Conservation (phyloP, 1,284 basidiomycete genomes). For the Puccinia hordei region DNA sequence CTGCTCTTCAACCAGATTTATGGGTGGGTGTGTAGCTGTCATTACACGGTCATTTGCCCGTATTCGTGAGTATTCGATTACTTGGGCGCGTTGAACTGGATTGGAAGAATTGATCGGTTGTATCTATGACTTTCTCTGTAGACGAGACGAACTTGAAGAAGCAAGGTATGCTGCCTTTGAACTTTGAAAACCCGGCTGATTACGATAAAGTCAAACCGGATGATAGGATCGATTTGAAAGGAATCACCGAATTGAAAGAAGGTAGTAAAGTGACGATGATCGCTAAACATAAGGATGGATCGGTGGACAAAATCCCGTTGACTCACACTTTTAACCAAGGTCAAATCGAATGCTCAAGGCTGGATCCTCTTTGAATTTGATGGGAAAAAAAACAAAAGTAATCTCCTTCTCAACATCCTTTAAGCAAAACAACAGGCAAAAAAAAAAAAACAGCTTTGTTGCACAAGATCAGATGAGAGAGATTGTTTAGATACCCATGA, state of each 20-base stretch:
- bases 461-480: no score
- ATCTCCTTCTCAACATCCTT: no score
- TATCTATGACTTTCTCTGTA: constrained; percentile 68
- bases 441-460: no score
- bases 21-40: constrained; percentile 37
- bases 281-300: constrained; percentile 79
- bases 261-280: constrained; percentile 82
- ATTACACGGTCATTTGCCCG: constrained; percentile 45
- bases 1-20: constrained; percentile 42
- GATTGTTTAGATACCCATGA: no score
- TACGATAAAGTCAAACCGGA: constrained; percentile 83
- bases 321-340: constrained; percentile 68
- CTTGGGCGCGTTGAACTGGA: background rate
- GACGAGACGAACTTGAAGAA: constrained; percentile 85
- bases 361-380: constrained; percentile 78
- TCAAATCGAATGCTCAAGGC: constrained; percentile 93
- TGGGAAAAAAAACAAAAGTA: constrained; percentile 48
- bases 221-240: constrained; percentile 81
- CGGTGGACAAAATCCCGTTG: constrained; percentile 66
- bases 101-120: constrained; percentile 66
- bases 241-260: constrained; percentile 78
- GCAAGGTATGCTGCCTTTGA: constrained; percentile 90
- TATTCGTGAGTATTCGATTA: constrained; percentile 59
- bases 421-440: no score
- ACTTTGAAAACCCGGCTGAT: constrained; percentile 81